Conservation (phyloP, 2,329 filamentous ascomycete species). For the Trichoderma brevicompactum region DNA sequence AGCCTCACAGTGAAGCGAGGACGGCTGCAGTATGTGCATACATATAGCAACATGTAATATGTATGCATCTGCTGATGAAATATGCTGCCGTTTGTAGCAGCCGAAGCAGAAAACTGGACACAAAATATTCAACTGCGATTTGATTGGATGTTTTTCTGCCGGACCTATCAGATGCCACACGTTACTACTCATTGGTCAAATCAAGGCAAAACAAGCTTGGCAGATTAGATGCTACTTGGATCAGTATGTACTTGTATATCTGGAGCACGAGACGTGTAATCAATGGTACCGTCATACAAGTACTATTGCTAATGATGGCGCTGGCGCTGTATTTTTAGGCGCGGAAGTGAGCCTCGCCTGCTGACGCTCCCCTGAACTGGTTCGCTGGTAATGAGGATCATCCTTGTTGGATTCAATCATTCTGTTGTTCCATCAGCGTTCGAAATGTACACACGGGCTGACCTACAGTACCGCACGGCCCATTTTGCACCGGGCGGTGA, state of each 20-base stretch:
- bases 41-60: not conserved
- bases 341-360: conserved; percentile 23
- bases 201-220: too few relatives aligned
- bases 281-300: too few relatives aligned
- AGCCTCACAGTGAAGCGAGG: conserved; percentile 19
- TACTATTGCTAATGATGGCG: not conserved
- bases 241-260: too few relatives aligned
- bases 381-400: conserved; percentile 4
- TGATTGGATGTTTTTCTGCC: conserved; percentile 15
- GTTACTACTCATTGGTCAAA: not conserved
- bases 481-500: conserved; percentile 21
- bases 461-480: conserved; percentile 18
- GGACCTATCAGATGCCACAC: not conserved
- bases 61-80: conserved; percentile 7
- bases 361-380: conserved; percentile 19
- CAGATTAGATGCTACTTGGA: too few relatives aligned
- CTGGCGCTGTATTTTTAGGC: conserved; percentile 11
- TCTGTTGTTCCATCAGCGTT: conserved; percentile 20
- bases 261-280: too few relatives aligned
- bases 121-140: too few relatives aligned
- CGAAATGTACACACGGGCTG: conserved; percentile 19
- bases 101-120: not conserved
- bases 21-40: not conserved
- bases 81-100: conserved; percentile 4
- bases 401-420: conserved; percentile 2